Evolutionary conservation across 441 rosid species (phyloP).

Genomic region (Populus hybrid): DNA sequence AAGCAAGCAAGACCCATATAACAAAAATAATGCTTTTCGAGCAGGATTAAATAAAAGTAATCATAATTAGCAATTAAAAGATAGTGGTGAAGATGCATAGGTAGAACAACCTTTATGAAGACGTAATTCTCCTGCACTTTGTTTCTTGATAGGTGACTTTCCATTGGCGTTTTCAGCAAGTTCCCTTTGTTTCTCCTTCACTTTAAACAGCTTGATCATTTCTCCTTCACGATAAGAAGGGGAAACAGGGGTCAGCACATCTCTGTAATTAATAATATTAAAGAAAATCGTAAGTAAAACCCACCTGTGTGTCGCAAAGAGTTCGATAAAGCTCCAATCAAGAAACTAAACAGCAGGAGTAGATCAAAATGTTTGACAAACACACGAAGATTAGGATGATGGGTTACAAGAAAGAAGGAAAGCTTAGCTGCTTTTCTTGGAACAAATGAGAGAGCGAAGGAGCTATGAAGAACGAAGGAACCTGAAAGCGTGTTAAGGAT

Average conservation of each 20-base stretch:
- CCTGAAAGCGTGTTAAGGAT: background rate
- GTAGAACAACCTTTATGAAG: conserved; percentile 56
- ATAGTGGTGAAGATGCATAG: background rate
- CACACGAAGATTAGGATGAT: background rate
- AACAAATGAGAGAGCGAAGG: background rate
- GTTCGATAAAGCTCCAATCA: background rate
- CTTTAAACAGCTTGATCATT: conserved; percentile 78
- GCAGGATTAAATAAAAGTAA: background rate
- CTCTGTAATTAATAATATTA: background rate
- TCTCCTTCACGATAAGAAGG: conserved; percentile 21
- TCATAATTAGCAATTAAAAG: background rate
- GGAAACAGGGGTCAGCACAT: background rate
- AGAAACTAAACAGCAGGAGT: background rate
- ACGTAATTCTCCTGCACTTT: conserved; percentile 77
- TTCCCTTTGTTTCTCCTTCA: conserved; percentile 77
- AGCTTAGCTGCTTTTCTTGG: background rate
- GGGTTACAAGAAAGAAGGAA: background rate
- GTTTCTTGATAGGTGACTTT: conserved; percentile 53
- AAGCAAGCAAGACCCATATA: background rate
- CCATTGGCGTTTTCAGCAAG: conserved; percentile 59
- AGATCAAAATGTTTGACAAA: background rate
- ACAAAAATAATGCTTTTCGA: background rate
- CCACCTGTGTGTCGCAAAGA: background rate
- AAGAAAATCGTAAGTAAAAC: background rate
- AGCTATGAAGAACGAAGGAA: background rate